A percentile compares a stretch with the other conserved stretches of the same genome.
Conservation (phyloP, 1,284 basidiomycete genomes). For the Xerocomus cyaneibrunnescens region DNA sequence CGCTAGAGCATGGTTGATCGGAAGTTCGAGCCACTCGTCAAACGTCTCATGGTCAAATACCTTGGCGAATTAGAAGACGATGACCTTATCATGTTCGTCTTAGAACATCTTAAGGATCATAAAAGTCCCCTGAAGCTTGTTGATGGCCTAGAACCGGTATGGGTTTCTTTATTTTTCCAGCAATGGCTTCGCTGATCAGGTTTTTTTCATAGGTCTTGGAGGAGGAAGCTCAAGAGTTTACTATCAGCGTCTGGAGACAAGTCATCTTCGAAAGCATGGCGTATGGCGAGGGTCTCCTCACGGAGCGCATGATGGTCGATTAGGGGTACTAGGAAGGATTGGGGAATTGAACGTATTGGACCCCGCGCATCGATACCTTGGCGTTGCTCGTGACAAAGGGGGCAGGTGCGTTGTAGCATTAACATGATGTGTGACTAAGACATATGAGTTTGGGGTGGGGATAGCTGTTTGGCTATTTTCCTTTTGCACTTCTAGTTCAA, state of each 20-base stretch:
- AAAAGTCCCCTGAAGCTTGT: conserved; percentile 79
- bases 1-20: conserved; percentile 69
- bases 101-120: conserved; percentile 85
- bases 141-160: conserved; percentile 84
- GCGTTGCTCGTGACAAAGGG: conserved; percentile 28
- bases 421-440: conserved; percentile 29
- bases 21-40: conserved; percentile 79
- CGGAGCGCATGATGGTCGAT: conserved; percentile 75
- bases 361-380: conserved; percentile 29
- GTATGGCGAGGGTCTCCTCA: conserved; percentile 79
- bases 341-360: conserved; percentile 17
- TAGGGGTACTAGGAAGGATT: conserved; percentile 30
- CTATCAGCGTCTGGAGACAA: conserved; percentile 80
- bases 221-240: conserved; percentile 79
- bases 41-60: conserved; percentile 76
- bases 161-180: conserved; percentile 34
- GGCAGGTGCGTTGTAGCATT: conserved; percentile 46
- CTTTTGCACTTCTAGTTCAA: conserved; percentile 11
- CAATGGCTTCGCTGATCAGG: conserved; percentile 2
- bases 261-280: conserved; percentile 90
- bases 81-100: conserved; percentile 85
- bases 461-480: conserved; percentile 20
- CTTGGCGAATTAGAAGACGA: conserved; percentile 87
- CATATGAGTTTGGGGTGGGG: conserved; percentile 22
- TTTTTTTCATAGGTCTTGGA: conserved; percentile 68